Evolutionary conservation across 768 basidiomycete species (phyloP), one percentile per base, ranked within the genome.

Genomic region (Xerocomellus dryophilus): DNA sequence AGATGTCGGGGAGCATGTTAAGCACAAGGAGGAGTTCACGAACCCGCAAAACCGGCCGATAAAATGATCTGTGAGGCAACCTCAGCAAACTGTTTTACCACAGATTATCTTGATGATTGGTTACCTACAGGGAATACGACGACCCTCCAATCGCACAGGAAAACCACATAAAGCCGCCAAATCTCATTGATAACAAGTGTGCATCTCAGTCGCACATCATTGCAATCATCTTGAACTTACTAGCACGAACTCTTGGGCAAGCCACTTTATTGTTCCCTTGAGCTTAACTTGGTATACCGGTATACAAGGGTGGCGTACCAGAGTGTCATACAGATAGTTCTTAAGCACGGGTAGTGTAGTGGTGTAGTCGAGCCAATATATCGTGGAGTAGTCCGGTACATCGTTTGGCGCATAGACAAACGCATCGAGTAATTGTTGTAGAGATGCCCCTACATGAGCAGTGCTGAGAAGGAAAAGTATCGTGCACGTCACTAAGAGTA

Each of bases 81-180:
- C 9, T 42, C 18, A 29, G 39, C 32, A 0, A 20, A 18, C 11
- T 9, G 7, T 8, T 27, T 21, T 4, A 12, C 14, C 27, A 35
- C 15, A 14, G 40, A 23, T 17, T 0, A 44, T 36, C 18, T 39
- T 1, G 6, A 17, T 21, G 14, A 17, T 27, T 8, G 17, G 14
- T 43, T 12, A 3, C 51, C n/a, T 29, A 47, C 55, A 32, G 43
- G 54, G 14, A 45, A 5, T 35, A 55, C 2, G 18, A 20, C 2
- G 21, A 56, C 21, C 35, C 23, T 53, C 55, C 55, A 43, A 14
- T 47, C 14, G 17, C 15, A 9, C 41, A 38, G 7, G 41, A 34
- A 53, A 47, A 56, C 35, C n/a, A 39, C 51, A n/a, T 47, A 43
- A 21, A 56, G 42, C 20, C 51, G 25, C 46, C 46, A 53, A 20